Base-by-base conservation (phyloP, 2,329 filamentous ascomycete genomes). In the Ophiocordyceps polyrhachis-furcata region DNA sequence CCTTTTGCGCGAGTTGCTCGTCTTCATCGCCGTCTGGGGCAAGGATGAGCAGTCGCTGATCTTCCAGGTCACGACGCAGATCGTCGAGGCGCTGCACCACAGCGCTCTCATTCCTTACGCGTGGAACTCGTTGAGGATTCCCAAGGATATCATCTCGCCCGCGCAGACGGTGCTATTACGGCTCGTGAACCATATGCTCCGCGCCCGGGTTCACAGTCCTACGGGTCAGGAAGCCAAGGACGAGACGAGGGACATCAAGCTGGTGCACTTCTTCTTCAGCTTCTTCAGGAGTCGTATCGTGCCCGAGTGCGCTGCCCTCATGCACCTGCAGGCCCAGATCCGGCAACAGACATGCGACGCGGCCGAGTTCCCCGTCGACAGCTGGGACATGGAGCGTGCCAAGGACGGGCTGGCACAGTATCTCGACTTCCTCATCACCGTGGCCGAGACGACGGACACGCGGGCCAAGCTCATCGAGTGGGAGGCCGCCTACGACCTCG, bases 11-110 rank as follows among this genome's bases (percentile, higher is more conserved):
- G 89, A 96, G 60, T 75, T 96, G 55, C 70, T 96, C 40, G 93
- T 96, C 47, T 95, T 95, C 59, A 93, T 95, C 49, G 89, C 89
- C 5, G 88, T 93, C 9, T 96, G 89, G 89, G 89, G 95, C 57
- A 79, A 95, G 54, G 82, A 86, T 38, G 88, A 96, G 58, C 81
- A 89, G 48, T 87, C 93, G 49, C 76, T 94, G 35, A 94, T 95
- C 56, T 95, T 94, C 67, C 89, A 94, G 59, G 85, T 95, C 59
- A 95, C 93, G 61, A 83, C 87, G 41, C 88, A 95, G 61, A 94
- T 96, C 48, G 85, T 95, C 63, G 85, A 94, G 58, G 85, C 89
- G 0, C 83, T 95, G 42, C 78, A 95, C 43, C 81, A 88, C 51
- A 93, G 86, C 51, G 86, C 85, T 1, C 68, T 96, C 25, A 81